A percentile compares a stretch with the other conserved stretches of the same genome.
phyloP scores from a whole-genome alignment of 2,329 filamentous ascomycete species.

The Pseudocercospora fuligena region DNA sequence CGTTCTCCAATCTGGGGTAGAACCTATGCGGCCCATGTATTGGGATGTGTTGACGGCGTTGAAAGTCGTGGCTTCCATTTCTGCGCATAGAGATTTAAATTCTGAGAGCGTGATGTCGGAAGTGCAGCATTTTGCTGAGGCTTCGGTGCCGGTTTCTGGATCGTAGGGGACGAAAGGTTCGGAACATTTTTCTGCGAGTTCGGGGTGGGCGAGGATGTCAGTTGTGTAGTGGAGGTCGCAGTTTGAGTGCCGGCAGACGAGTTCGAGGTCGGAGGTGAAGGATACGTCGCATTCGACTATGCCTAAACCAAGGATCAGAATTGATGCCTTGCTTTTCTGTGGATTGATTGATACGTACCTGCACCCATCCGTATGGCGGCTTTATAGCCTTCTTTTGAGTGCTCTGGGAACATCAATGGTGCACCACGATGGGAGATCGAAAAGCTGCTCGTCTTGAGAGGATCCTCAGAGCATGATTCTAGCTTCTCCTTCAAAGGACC shows the following conservation, averaged over 20 bases:
- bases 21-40: conserved; percentile 49
- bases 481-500: conserved; percentile 65
- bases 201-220: conserved; percentile 66
- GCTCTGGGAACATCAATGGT: conserved; percentile 68
- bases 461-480: conserved; percentile 61
- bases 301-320: conserved; percentile 20
- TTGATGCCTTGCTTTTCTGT: neutral
- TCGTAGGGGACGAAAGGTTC: conserved; percentile 61
- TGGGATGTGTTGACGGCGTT: conserved; percentile 62
- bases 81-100: conserved; percentile 70
- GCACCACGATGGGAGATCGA: conserved; percentile 67
- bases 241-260: conserved; percentile 71
- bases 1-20: conserved; percentile 65
- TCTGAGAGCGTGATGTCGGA: conserved; percentile 71
- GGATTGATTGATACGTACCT: conserved; percentile 42
- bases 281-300: conserved; percentile 71
- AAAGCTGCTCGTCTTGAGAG: conserved; percentile 59
- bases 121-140: conserved; percentile 71
- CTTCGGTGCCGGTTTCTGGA: conserved; percentile 48
- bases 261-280: conserved; percentile 67
- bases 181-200: conserved; percentile 68
- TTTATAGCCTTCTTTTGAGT: conserved; percentile 63
- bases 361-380: conserved; percentile 71
- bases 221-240: conserved; percentile 73
- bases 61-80: conserved; percentile 69